These are phyloP conservation scores for Casuarina equisetifolia DNA, from an alignment of 306 rosid genomes.

Conservation along the genomic window DNA sequence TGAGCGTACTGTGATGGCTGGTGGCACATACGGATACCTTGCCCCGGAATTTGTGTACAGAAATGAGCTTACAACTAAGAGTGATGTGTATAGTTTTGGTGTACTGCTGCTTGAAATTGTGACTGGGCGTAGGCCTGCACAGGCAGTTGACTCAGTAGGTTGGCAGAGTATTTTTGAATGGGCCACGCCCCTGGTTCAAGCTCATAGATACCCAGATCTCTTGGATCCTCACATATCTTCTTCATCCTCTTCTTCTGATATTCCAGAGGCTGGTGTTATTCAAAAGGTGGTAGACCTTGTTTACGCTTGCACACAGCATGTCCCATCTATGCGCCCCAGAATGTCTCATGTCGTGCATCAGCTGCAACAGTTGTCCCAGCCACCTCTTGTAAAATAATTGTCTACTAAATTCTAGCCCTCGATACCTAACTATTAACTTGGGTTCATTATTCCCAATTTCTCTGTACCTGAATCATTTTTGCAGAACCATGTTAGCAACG, in stretches of 20 bases:
- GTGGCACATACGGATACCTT: conserved; percentile 94
- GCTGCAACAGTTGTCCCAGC: conserved; percentile 71
- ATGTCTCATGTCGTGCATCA: conserved; percentile 99
- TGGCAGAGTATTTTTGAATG: conserved; percentile 99
- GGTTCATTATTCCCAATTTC: neutral
- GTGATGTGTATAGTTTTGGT: conserved; percentile 94
- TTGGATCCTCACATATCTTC: conserved; percentile 78
- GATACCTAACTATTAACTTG: neutral
- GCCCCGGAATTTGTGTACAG: conserved; percentile 95
- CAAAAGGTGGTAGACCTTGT: conserved; percentile 97
- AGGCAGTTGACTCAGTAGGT: conserved; percentile 91
- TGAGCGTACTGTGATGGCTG: conserved; percentile 96
- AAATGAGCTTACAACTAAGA: conserved; percentile 92
- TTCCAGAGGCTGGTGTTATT: conserved; percentile 72
- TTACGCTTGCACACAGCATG: conserved; percentile 96
- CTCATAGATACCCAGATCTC: conserved; percentile 88
- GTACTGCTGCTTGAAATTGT: conserved; percentile 91
- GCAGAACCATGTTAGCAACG: neutral
- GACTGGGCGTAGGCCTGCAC: conserved; percentile 94
- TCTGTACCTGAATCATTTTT: neutral
- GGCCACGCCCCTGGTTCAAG: conserved; percentile 96
- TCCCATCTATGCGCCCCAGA: conserved; percentile 96
- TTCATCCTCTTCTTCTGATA: conserved; percentile 50
- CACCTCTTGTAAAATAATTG: conserved; percentile 44
- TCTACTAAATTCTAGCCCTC: conserved; percentile 3